These are phyloP conservation scores for Fusarium nurragi DNA, from an alignment of 2,329 filamentous ascomycete species.

Conservation along the genomic window DNA sequence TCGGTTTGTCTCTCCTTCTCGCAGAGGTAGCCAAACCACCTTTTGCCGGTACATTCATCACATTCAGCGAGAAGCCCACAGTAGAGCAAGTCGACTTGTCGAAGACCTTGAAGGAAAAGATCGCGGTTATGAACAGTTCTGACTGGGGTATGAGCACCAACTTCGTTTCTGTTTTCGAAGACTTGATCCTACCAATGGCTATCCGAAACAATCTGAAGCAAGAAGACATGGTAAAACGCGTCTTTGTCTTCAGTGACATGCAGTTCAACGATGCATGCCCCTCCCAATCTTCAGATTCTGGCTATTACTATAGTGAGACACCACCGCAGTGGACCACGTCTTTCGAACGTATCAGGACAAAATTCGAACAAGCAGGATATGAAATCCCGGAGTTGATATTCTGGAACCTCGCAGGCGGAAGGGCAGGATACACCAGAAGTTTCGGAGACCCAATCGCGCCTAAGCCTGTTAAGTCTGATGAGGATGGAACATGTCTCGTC, in stretches of 20 bases:
- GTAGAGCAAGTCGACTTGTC: conserved; percentile 55
- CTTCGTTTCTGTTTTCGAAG: conserved; percentile 63
- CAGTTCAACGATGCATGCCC: conserved; percentile 59
- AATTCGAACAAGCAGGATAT: conserved; percentile 61
- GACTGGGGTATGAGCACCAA: conserved; percentile 59
- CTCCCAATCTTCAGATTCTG: conserved; percentile 17
- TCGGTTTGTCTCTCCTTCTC: conserved; percentile 66
- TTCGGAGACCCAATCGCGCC: conserved; percentile 49
- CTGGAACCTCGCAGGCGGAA: conserved; percentile 64
- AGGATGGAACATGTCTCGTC: conserved; percentile 60
- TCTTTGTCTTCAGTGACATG: conserved; percentile 71
- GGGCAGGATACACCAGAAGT: conserved; percentile 40
- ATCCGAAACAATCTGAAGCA: conserved; percentile 58
- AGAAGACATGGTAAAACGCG: conserved; percentile 68
- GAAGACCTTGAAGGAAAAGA: conserved; percentile 54
- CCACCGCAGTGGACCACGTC: conserved; percentile 54
- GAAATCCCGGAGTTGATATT: conserved; percentile 68
- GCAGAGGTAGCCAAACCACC: conserved; percentile 62
- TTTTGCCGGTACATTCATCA: conserved; percentile 65
- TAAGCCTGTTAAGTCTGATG: conserved; percentile 59
- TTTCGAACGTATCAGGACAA: conserved; percentile 59
- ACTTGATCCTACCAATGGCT: conserved; percentile 65
- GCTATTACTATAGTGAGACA: neutral
- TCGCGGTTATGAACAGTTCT: conserved; percentile 42
- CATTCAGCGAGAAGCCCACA: conserved; percentile 56